Base-by-base conservation (phyloP, 768 basidiomycete genomes). In the Coprinellus micaceus region DNA sequence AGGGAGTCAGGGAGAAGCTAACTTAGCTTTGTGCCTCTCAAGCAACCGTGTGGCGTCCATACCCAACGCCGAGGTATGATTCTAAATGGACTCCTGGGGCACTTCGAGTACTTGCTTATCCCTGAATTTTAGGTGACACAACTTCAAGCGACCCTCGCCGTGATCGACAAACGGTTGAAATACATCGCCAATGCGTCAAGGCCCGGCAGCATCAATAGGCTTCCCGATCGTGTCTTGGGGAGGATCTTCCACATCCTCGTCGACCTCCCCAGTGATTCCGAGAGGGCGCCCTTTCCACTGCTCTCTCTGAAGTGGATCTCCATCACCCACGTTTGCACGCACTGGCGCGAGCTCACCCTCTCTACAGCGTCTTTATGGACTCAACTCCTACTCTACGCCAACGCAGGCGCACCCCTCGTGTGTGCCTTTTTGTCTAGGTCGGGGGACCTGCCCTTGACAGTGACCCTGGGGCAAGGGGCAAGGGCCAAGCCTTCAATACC, bases 241-340 rank as follows among this genome's bases (percentile, higher is more conserved):
- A 13, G 33, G 11, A 46, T 54, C 1, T 54, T 54, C 29, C 24
- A 29, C 7, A 3, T 30, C 29, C 26, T 44, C 24, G 21, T 44
- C 19, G 13, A 46, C 28, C n/a, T 26, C 2, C 21, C 30, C 12
- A 7, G 5, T 2, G 2, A 43, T 24, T 26, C 26, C 9, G 5
- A 11, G 5, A 17, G 25, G 9, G 4, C 4, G 15, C 19, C 15
- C 10, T 17, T 49, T 21, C 5, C 10, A 17, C 43, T 28, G 17
- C 25, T 13, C 15, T 36, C 22, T 5, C 53, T 54, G n/a, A 13
- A 24, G 3, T 54, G 53, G 53, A 6, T 46, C 19, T 41, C 43
- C 24, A 39, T 44, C 9, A 54, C 53, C 6, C 41, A 30, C 4
- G 53, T 54, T 2, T 54, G 53, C 53, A 45, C 44, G 7, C 30